Conservation (phyloP, 176 grass and related monocot species). For the Avena insularis region DNA sequence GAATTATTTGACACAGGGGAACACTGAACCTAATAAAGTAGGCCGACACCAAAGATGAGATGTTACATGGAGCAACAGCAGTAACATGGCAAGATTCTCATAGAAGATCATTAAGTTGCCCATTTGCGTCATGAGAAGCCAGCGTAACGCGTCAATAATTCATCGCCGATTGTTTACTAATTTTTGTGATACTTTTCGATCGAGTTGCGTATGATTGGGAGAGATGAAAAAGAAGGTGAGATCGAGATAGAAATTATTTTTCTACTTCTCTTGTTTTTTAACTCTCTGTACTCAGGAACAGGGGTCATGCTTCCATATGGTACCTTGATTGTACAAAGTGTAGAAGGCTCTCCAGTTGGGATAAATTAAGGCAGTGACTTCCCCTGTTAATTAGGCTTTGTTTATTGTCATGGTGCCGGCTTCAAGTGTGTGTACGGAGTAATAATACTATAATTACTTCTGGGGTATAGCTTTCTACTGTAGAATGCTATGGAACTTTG, state of each 20-base stretch:
- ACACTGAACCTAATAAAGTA: constrained; percentile 43
- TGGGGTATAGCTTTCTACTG: no score
- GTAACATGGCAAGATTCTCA: constrained; percentile 64
- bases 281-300: constrained; percentile 43
- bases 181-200: not conserved
- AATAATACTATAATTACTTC: no score
- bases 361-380: constrained; percentile 30
- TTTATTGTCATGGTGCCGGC: no score
- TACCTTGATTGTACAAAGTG: constrained; percentile 19
- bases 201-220: constrained; percentile 37
- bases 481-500: no score
- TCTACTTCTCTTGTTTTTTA: constrained; percentile 13
- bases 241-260: not conserved
- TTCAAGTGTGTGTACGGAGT: no score
- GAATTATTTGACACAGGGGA: constrained; percentile 18
- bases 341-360: no score
- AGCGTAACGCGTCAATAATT: constrained; percentile 45
- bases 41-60: constrained; percentile 52
- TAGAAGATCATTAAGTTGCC: constrained; percentile 20
- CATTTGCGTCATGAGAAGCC: constrained; percentile 38
- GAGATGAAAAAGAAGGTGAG: not conserved
- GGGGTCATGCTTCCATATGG: constrained; percentile 45
- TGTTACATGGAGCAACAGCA: constrained; percentile 43
- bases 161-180: constrained; percentile 38
- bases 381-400: not conserved